Percentiles rank a stretch among this genome's conserved stretches.
Evolutionary conservation across 2,329 filamentous ascomycete genomes (phyloP).

Genomic region (Macrophomina phaseolina): DNA sequence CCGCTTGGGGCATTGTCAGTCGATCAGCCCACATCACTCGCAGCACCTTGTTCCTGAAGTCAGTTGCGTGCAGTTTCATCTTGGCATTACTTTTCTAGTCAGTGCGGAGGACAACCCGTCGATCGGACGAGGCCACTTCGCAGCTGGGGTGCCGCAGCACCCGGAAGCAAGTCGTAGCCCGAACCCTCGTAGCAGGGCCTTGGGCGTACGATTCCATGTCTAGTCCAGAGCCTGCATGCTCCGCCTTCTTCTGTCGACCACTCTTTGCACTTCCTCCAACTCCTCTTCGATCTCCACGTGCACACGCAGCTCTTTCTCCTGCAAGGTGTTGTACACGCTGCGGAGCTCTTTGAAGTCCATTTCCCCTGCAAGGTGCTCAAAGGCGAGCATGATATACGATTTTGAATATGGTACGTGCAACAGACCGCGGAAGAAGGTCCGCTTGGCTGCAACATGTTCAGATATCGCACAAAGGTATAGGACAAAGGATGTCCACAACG

Average conservation of each 20-base stretch:
- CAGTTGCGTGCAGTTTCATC: neutral
- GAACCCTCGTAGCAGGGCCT: neutral
- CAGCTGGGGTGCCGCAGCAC: neutral
- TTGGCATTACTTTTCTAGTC: neutral
- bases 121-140: neutral
- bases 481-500: constrained; percentile 42
- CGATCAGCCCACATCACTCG: neutral
- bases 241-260: neutral
- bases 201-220: neutral
- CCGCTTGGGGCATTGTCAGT: neutral
- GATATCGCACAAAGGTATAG: constrained; percentile 23
- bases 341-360: constrained; percentile 57
- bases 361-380: constrained; percentile 47
- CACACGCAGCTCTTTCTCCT: constrained; percentile 66
- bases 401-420: constrained; percentile 68
- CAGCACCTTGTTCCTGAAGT: neutral
- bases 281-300: constrained; percentile 59
- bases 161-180: neutral
- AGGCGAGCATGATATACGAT: constrained; percentile 62
- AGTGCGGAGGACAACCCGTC: neutral
- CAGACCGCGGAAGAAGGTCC: constrained; percentile 62
- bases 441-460: constrained; percentile 45
- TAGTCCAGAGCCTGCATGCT: neutral
- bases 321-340: constrained; percentile 61
- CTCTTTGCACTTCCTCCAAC: constrained; percentile 9